Percentiles rank a stretch among this genome's conserved stretches.
phyloP scores from a whole-genome alignment of 257 asterid genomes.

The Echites panduratus region DNA sequence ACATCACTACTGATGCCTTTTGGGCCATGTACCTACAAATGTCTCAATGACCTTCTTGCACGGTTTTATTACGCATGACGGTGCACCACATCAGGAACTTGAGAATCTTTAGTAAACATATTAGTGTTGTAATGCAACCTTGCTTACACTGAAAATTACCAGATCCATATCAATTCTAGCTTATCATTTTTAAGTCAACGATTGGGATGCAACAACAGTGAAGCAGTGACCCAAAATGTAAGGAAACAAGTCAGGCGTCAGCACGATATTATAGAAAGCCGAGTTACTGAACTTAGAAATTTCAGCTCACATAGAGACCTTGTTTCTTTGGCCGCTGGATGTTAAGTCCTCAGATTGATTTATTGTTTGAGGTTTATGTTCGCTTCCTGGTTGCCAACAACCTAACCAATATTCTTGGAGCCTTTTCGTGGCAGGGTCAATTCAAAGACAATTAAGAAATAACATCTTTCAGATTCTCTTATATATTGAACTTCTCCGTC shows the following conservation, averaged over 20 bases:
- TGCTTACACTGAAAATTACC: constrained; percentile 5
- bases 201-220: background rate
- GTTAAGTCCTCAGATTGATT: constrained; percentile 2
- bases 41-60: background rate
- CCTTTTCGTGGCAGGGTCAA: constrained; percentile 40
- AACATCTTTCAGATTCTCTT: constrained; percentile 70
- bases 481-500: constrained; percentile 83
- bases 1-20: background rate
- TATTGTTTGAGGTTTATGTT: background rate
- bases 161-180: background rate
- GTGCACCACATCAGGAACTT: constrained; percentile 3
- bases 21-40: constrained; percentile 4
- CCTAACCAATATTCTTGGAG: constrained; percentile 29
- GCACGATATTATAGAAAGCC: background rate
- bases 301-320: background rate
- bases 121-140: background rate
- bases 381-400: background rate
- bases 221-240: constrained; percentile 5
- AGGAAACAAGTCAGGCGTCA: constrained; percentile 1
- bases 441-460: constrained; percentile 51
- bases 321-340: background rate
- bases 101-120: background rate
- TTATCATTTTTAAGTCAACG: background rate
- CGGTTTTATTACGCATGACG: background rate
- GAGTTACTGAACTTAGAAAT: background rate